Conservation (phyloP, 164 flowering plant species). For the Berberis thunbergii region DNA sequence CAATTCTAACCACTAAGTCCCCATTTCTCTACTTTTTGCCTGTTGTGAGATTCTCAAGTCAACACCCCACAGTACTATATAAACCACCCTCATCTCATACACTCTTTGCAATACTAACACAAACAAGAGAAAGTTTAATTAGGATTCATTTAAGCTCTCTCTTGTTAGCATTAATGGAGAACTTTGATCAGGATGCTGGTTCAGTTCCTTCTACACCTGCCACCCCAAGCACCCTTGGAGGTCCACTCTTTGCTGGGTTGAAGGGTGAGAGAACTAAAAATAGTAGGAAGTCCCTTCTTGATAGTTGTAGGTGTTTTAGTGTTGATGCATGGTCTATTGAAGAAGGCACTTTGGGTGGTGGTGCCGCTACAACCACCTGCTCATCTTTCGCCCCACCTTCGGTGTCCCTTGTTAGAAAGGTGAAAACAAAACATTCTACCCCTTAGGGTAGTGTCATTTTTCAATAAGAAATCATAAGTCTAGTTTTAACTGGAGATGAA, state of each 20-base stretch:
- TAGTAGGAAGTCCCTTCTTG: conserved; percentile 28
- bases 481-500: too few species aligned
- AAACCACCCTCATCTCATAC: neutral
- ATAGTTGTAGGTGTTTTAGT: conserved; percentile 45
- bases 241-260: conserved; percentile 54
- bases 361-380: conserved; percentile 8
- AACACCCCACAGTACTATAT: conserved; percentile 7
- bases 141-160: neutral
- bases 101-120: neutral
- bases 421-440: conserved; percentile 1
- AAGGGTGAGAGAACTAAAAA: conserved; percentile 17
- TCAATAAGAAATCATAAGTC: too few species aligned
- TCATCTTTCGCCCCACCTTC: conserved; percentile 44
- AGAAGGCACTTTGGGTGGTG: conserved; percentile 39
- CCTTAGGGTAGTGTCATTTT: neutral
- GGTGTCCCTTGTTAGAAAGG: conserved; percentile 55
- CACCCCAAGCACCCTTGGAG: conserved; percentile 58
- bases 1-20: conserved; percentile 6
- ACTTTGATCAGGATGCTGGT: conserved; percentile 24
- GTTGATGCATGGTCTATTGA: conserved; percentile 42
- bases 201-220: conserved; percentile 52
- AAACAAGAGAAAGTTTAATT: neutral
- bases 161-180: conserved; percentile 19
- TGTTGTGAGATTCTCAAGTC: conserved; percentile 10
- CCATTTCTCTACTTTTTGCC: neutral